A percentile compares a stretch with the other conserved stretches of the same genome.
These are phyloP conservation scores for Scytalidium lignicola DNA, from an alignment of 2,329 filamentous ascomycete genomes.

Conservation along the genomic window DNA sequence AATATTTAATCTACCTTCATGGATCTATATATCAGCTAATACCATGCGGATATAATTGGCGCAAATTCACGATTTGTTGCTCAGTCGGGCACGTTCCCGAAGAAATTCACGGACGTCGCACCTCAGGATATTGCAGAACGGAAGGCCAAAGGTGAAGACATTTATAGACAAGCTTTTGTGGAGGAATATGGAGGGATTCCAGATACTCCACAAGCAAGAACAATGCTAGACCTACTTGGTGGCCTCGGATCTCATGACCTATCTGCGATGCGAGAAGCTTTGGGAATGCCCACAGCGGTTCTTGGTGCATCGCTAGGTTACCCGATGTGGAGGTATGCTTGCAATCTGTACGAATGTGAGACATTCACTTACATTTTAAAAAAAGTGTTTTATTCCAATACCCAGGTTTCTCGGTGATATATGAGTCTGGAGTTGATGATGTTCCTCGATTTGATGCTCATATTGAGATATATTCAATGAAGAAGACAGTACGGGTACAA, in stretches of 20 bases:
- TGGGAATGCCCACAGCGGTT: conserved; percentile 44
- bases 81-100: conserved; percentile 43
- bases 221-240: conserved; percentile 32
- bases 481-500: conserved; percentile 48
- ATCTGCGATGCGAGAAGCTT: conserved; percentile 46
- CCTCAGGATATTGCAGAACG: conserved; percentile 21
- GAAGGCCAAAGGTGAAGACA: background rate
- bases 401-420: conserved; percentile 44
- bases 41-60: conserved; percentile 42
- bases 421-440: conserved; percentile 50
- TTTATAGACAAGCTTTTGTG: conserved; percentile 8
- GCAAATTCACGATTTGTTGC: conserved; percentile 44
- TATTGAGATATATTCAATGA: conserved; percentile 45
- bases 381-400: conserved; percentile 28
- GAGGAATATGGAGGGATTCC: conserved; percentile 25
- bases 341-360: background rate
- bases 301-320: conserved; percentile 34
- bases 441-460: conserved; percentile 50
- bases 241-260: conserved; percentile 50
- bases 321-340: background rate
- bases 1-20: conserved; percentile 15
- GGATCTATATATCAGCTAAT: background rate
- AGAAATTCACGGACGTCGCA: conserved; percentile 37
- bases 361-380: background rate
- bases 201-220: conserved; percentile 27